These are phyloP conservation scores for Trichoderma breve DNA, from an alignment of 2,329 filamentous ascomycete genomes.

Conservation along the genomic window DNA sequence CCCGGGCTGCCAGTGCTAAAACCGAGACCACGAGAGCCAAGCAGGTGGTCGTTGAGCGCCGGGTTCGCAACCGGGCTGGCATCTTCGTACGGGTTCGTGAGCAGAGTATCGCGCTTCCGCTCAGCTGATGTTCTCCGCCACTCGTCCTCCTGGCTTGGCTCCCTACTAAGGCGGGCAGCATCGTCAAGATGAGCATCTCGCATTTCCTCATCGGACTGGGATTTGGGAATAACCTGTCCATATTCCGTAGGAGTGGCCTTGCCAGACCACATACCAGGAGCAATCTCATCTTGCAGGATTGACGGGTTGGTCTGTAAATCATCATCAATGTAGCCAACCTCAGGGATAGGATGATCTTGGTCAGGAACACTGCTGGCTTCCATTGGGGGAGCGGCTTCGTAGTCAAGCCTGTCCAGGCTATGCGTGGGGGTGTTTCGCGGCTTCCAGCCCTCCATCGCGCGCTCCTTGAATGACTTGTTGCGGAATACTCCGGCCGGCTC, in stretches of 20 bases:
- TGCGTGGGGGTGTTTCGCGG: slow-evolving; percentile 57
- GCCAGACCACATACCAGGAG: slow-evolving; percentile 52
- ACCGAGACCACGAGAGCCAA: slow-evolving; percentile 41
- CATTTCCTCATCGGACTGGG: slow-evolving; percentile 33
- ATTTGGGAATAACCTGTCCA: slow-evolving; percentile 26
- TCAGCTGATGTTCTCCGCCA: slow-evolving; percentile 63
- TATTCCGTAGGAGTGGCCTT: slow-evolving; percentile 49
- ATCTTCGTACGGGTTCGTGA: slow-evolving; percentile 67
- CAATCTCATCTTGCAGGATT: slow-evolving; percentile 61
- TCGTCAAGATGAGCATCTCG: slow-evolving; percentile 41
- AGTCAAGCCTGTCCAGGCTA: slow-evolving; percentile 57
- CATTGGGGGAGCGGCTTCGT: slow-evolving; percentile 55
- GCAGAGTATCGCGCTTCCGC: slow-evolving; percentile 62
- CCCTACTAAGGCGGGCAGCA: slow-evolving; percentile 51
- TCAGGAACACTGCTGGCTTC: slow-evolving; percentile 67
- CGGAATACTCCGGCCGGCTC: slow-evolving; percentile 52
- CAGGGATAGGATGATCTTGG: slow-evolving; percentile 68
- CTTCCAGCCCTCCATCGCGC: slow-evolving; percentile 55
- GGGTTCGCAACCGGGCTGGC: slow-evolving; percentile 61
- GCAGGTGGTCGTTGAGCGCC: slow-evolving; percentile 50
- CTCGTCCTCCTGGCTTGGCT: slow-evolving; percentile 59
- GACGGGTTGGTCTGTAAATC: slow-evolving; percentile 85
- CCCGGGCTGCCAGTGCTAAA: slow-evolving; percentile 56
- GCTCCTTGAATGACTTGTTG: slow-evolving; percentile 66
- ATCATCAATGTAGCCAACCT: slow-evolving; percentile 65